Base-by-base conservation (phyloP, 1,284 basidiomycete species). In the Irpex rosettiformis region DNA sequence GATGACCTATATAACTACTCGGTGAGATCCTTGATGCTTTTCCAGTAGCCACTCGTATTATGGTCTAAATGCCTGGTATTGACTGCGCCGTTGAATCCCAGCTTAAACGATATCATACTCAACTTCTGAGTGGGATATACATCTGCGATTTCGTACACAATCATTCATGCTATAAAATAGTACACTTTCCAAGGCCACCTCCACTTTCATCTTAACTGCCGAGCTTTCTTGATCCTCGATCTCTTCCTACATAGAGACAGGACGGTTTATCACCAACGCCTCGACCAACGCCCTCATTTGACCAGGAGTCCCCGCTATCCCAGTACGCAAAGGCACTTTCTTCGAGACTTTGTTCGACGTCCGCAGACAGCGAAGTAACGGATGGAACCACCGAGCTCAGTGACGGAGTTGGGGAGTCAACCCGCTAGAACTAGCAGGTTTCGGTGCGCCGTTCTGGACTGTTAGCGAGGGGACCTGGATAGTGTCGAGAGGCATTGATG, bases 121-220 rank as follows among this genome's bases (percentile, higher is more conserved):
- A n/a, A n/a, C n/a, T n/a, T n/a, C n/a, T n/a, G n/a, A n/a, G n/a
- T n/a, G n/a, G n/a, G n/a, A n/a, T n/a, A n/a, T n/a, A n/a, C n/a
- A n/a, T n/a, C n/a, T n/a, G n/a, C n/a, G n/a, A n/a, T n/a, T n/a
- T n/a, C n/a, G n/a, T 40, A 13, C 33, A 11, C 13, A 16, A 40
- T 13, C n/a, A n/a, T 49, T 66, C 68, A 77, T 8, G 68, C 75
- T 43, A 80, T 27, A 47, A 69, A 61, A 67, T 87, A 84, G 67
- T 82, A 88, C 58, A 83, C 24, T 57, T 67, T 77, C 83, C 84
- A 86, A 3, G 82, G 59, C 62, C 73, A 70, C 37, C 79, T 66
- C 58, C 64, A 67, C 52, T 66, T 65, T 13, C 77, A 70, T n/a
- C 69, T 70, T 25, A 80, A 62, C 45, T 74, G 68, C 52, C 52